phyloP scores from a whole-genome alignment of 2,329 filamentous ascomycete species.

The Acarospora socialis region DNA sequence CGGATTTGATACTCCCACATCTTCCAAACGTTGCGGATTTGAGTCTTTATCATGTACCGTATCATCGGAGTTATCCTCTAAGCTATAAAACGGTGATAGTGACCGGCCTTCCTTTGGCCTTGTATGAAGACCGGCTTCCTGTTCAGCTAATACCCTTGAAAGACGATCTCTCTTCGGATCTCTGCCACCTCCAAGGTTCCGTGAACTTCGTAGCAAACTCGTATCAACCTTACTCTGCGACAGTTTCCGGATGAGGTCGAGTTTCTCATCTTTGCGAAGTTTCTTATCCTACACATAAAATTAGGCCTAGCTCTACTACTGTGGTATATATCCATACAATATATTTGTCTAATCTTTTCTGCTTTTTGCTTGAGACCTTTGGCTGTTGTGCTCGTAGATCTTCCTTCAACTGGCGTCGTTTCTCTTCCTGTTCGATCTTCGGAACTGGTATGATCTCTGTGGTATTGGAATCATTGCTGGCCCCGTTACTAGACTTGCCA shows the following conservation, averaged over 20 bases:
- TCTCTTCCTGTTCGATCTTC: constrained; percentile 35
- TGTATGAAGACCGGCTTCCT: constrained; percentile 47
- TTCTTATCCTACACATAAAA: constrained; percentile 54
- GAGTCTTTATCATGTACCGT: too few species aligned
- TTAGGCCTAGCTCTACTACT: constrained; percentile 8
- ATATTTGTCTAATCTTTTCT: constrained; percentile 55
- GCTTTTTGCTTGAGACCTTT: constrained; percentile 49
- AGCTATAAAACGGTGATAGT: too few species aligned
- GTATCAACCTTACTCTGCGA: constrained; percentile 70
- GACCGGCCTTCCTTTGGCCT: constrained; percentile 31
- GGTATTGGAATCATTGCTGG: constrained; percentile 39
- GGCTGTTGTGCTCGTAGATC: constrained; percentile 40
- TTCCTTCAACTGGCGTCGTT: constrained; percentile 37
- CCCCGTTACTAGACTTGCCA: constrained; percentile 26
- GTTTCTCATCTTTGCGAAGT: constrained; percentile 83
- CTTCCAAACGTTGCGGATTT: too few species aligned
- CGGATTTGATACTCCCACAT: constrained; percentile 20
- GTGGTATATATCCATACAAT: constrained; percentile 33
- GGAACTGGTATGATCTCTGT: constrained; percentile 36
- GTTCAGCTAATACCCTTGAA: constrained; percentile 46
- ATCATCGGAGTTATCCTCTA: too few species aligned
- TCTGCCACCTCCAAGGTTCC: constrained; percentile 55
- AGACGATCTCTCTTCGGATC: constrained; percentile 45
- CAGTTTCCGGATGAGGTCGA: constrained; percentile 69
- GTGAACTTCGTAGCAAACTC: constrained; percentile 63